Percentiles rank a stretch among this genome's conserved stretches.
These are phyloP conservation scores for Naganishia cerealis DNA, from an alignment of 1,284 basidiomycete genomes.

Conservation along the genomic window DNA sequence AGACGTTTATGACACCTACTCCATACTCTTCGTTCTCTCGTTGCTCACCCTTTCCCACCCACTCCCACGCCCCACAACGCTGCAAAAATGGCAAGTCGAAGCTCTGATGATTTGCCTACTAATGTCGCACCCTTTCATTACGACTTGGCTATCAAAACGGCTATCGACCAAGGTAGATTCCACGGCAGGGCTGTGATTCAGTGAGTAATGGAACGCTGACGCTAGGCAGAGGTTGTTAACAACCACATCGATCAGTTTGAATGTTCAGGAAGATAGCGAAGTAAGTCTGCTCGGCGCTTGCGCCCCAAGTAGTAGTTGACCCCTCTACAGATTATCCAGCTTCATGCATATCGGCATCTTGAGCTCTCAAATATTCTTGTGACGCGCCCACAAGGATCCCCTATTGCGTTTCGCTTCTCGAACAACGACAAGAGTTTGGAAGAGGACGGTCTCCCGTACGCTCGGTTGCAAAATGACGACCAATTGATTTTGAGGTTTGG, in stretches of 20 bases:
- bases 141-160: slow-evolving; percentile 9
- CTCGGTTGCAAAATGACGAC: neutral
- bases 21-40: neutral
- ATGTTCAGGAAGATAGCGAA: neutral
- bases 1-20: neutral
- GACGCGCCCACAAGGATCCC: neutral
- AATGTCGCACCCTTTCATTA: slow-evolving; percentile 9
- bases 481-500: neutral
- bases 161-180: neutral
- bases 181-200: slow-evolving; percentile 2
- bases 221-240: neutral
- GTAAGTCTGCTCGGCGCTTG: neutral
- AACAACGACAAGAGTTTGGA: neutral
- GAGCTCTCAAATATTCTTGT: neutral
- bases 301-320: neutral
- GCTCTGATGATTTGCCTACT: neutral
- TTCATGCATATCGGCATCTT: neutral
- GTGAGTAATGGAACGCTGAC: neutral
- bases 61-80: no score
- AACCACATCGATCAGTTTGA: neutral
- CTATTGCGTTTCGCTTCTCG: neutral
- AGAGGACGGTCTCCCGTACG: neutral
- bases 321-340: neutral
- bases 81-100: neutral
- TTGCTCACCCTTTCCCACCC: neutral